A percentile compares a stretch with the other conserved stretches of the same genome.
Evolutionary conservation across 2,329 filamentous ascomycete genomes (phyloP).

Genomic region (Davidsoniella australis): DNA sequence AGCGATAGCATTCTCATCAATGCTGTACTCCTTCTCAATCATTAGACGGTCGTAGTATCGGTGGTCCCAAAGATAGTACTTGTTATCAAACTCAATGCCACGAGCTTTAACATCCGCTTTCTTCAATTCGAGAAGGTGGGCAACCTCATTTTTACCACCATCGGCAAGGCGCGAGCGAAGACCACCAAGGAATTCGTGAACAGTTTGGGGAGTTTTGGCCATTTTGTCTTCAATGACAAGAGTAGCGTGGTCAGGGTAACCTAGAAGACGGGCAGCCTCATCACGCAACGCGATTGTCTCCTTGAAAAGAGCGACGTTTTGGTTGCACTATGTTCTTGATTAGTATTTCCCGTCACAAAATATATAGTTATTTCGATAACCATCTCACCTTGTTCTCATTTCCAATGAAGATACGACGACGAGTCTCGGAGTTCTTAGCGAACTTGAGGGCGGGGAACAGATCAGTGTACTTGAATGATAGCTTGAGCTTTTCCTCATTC

Average conservation of each 20-base stretch:
- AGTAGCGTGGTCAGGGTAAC: constrained; percentile 60
- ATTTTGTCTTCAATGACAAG: constrained; percentile 71
- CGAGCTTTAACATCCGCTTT: constrained; percentile 47
- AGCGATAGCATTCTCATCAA: constrained; percentile 64
- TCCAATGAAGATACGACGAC: constrained; percentile 50
- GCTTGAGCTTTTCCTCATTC: constrained; percentile 55
- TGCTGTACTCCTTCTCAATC: constrained; percentile 63
- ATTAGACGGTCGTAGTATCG: constrained; percentile 66
- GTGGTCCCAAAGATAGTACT: constrained; percentile 72
- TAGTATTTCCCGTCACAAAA: neutral
- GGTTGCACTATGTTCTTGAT: constrained; percentile 32
- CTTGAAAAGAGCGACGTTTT: constrained; percentile 56
- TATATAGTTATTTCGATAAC: neutral
- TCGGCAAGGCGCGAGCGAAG: constrained; percentile 48
- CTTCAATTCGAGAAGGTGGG: constrained; percentile 57
- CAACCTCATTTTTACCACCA: constrained; percentile 53
- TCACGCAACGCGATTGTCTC: constrained; percentile 61
- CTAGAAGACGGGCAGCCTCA: constrained; percentile 59
- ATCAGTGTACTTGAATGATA: constrained; percentile 74
- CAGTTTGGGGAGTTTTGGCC: constrained; percentile 58
- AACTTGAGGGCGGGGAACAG: constrained; percentile 66
- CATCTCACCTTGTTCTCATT: constrained; percentile 57
- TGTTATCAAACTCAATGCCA: constrained; percentile 42
- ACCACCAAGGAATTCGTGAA: constrained; percentile 56
- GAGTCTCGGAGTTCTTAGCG: constrained; percentile 50